These are phyloP conservation scores for Fusarium armeniacum DNA, from an alignment of 2,329 filamentous ascomycete genomes.

Conservation along the genomic window DNA sequence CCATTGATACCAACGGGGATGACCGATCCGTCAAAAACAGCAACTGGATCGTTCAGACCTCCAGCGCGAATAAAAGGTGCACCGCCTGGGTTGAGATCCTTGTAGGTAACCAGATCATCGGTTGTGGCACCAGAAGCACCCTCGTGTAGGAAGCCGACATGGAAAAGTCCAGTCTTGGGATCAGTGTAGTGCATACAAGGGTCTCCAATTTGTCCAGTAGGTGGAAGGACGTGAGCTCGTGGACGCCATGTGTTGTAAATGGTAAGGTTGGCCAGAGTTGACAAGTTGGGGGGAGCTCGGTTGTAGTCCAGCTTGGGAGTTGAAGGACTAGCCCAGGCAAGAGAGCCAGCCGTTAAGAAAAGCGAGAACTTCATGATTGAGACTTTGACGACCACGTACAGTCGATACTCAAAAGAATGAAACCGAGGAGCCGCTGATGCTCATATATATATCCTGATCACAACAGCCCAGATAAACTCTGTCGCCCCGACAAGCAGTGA, in stretches of 20 bases:
- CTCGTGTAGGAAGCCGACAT: constrained; percentile 59
- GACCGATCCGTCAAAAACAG: constrained; percentile 61
- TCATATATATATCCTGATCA: constrained; percentile 29
- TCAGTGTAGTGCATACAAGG: constrained; percentile 63
- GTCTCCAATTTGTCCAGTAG: constrained; percentile 58
- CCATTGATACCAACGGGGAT: constrained; percentile 60
- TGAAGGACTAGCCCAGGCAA: constrained; percentile 38
- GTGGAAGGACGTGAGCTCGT: constrained; percentile 58
- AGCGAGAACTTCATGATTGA: constrained; percentile 38
- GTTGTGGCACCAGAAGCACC: constrained; percentile 58
- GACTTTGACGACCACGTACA: background rate
- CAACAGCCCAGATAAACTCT: constrained; percentile 1
- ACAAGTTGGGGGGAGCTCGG: constrained; percentile 56
- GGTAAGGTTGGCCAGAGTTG: constrained; percentile 55
- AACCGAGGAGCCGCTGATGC: constrained; percentile 9
- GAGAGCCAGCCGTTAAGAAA: constrained; percentile 32
- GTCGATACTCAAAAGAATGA: background rate
- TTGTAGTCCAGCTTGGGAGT: constrained; percentile 53
- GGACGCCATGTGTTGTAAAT: constrained; percentile 54
- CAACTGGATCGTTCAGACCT: constrained; percentile 44
- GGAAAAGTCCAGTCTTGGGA: constrained; percentile 59
- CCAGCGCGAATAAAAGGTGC: constrained; percentile 60
- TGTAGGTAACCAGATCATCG: constrained; percentile 57
- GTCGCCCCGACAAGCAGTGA: constrained; percentile 34
- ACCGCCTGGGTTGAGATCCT: constrained; percentile 57